Evolutionary conservation across 225 moss, liverwort and hornwort species (phyloP), one percentile per base, ranked within the genome.

Genomic region (Polytrichum commune): DNA sequence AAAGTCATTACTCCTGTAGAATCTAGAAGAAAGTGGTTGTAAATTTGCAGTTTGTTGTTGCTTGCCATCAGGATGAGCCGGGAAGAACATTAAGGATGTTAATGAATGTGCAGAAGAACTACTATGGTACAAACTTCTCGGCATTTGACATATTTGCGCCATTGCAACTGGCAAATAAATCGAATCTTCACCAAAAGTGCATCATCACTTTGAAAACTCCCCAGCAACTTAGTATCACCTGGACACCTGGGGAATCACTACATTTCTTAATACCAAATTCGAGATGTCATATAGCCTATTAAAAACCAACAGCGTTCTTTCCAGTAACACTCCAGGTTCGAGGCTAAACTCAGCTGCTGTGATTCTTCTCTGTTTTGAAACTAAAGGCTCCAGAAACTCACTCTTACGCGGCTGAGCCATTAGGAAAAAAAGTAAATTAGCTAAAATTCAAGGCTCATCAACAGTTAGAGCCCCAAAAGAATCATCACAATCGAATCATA

Each of bases 61-160:
- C 27, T 19, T 23, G 27, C 33, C 65, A 46, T 13, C 46, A 46
- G 46, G 46, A 16, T 46, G 46, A 46, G 46, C 46, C 38, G 10
- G 38, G 38, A 38, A 38, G 38, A 38, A 38, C 7, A 74, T 7
- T 70, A 77, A 63, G 55, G 66, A 70, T 13, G 35, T 9, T 35
- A 63, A 67, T 27, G 79, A 68, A 71, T 80, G 79, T 38, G 67
- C 62, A 55, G 62, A 60, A 60, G 73, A 16, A 32, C 25, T 66
- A 33, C 68, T 68, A 18, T 46, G 74, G 68, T 68, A 55, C 68
- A 66, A 68, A 7, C 24, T 28, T 55, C 64, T 73, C 22, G 72
- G 61, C 65, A 84, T 64, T 65, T 81, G 77, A 71, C 63, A 70
- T 46, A 74, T 33, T 72, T 80, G 84, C 18, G 79, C 85, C 85